Base-by-base conservation (phyloP, 305 asterid genomes). In the Galium porrigens region DNA sequence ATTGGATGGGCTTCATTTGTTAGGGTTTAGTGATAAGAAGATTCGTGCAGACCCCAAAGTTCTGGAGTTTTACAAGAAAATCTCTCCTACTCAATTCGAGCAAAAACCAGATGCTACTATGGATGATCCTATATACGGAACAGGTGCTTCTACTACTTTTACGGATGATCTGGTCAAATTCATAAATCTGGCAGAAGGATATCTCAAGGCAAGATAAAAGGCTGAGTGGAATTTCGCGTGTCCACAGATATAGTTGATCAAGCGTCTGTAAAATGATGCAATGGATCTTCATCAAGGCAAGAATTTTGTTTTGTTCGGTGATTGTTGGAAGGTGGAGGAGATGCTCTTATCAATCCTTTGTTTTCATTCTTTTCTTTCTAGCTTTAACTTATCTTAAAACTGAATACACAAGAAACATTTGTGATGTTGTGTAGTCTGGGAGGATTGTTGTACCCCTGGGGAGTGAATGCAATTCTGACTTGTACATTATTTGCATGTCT, bases 41-140 rank as follows among this genome's bases (percentile, higher is more conserved):
- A 85, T 89, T 67, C 74, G 37, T 63, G 95, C 94, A 5, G 85
- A 85, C 70, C 95, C 91, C 2, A 86, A 79, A 77, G 95, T 89
- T 70, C 52, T 82, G 81, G 74, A 86, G 58, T 86, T 81, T 68
- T 86, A 89, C 64, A 17, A 68, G 41, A 63, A 71, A 5, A 71
- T 88, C 56, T 64, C 66, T 39, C 37, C 25, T 33, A 46, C 67
- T 65, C 62, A 65, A 62, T 62, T 64, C 48, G 74, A 61, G 70
- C 63, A 46, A 5, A 63, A 65, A 29, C 69, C 63, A 71, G 63
- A 62, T 30, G 17, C 51, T 20, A 15, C 17, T 59, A 65, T 58
- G 12, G 58, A 30, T 20, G 58, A 66, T 53, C 36, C 20, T 56
- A 8, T 27, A 17, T 17, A 5, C 55, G 6, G 48, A 41, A 41